Conservation (phyloP, 2,329 filamentous ascomycete genomes). For the Fusarium annulatum region DNA sequence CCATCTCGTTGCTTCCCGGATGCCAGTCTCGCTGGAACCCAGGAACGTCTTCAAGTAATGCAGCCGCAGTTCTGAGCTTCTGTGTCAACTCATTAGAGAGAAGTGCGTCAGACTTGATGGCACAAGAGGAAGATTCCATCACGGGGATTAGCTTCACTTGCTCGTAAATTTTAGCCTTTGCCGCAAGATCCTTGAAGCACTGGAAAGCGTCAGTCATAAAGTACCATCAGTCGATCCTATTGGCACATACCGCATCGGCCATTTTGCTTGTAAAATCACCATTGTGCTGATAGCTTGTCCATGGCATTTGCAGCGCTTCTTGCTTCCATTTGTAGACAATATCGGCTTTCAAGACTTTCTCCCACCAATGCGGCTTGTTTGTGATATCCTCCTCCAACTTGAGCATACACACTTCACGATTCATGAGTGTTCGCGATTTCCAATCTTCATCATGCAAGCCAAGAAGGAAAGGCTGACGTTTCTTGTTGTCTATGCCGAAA, state of each 20-base stretch:
- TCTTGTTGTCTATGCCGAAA: background rate
- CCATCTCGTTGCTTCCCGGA: background rate
- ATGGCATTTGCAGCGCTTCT: background rate
- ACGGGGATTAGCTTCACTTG: background rate
- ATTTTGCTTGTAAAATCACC: background rate
- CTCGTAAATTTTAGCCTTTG: background rate
- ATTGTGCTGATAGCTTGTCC: background rate
- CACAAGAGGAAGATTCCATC: background rate
- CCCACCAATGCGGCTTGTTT: slow-evolving; percentile 53
- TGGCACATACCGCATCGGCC: background rate
- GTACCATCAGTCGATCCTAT: background rate
- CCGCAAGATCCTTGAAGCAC: background rate
- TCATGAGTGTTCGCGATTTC: background rate
- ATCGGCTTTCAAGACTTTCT: slow-evolving; percentile 40
- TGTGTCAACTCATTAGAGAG: background rate
- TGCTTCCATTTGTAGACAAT: background rate
- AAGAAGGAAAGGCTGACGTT: background rate
- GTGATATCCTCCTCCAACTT: slow-evolving; percentile 50
- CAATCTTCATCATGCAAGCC: background rate
- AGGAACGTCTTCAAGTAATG: background rate
- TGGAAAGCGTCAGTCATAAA: background rate
- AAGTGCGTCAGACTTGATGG: background rate
- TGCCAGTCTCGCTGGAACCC: slow-evolving; percentile 4
- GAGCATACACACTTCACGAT: slow-evolving; percentile 52
- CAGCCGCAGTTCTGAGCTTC: background rate